Base-by-base conservation (phyloP, 2,329 filamentous ascomycete species). In the Setomelanomma holmii region DNA sequence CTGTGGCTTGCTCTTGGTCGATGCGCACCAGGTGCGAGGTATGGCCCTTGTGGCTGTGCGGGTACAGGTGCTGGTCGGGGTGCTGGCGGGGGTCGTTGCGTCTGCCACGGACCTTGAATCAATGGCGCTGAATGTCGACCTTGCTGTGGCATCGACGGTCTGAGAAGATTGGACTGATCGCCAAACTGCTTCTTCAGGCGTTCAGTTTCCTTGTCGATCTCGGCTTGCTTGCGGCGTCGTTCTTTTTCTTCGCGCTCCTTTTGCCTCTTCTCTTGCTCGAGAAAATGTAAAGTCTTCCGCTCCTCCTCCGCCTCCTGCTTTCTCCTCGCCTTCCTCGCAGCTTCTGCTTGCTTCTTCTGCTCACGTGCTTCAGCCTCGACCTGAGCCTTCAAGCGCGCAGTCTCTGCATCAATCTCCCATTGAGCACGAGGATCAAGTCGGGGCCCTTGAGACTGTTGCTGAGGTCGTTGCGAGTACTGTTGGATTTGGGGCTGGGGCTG, bases 151-250 rank as follows among this genome's bases (percentile, higher is more conserved):
- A 43, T 63, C 21, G 54, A 61, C 0, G 53, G 53, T 16, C 55
- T 57, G 5, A 72, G 56, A 4, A 74, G 53, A 22, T 63, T 66
- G 21, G 62, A 65, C 42, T 75, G 72, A 49, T 71, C 79, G 41
- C 89, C 89, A 63, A 90, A 93, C 62, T 88, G 74, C 60, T 80
- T 84, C 19, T 85, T 80, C 6, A 97, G 77, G 0, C 91, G 83
- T 61, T 87, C 87, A 0, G 91, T 96, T 74, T 97, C 93, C 38
- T 86, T 85, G 30, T 96, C 78, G 12, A 82, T 65, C 47, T 84
- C 83, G 1, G 78, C 79, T 56, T 86, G 79, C 52, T 76, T 79
- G 22, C 76, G 73, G 49, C 78, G 81, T 0, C 78, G 81, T 61
- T 89, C 86, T 49, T 80, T 82, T 67, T 92, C 89, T 38, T 82